Conservation (phyloP, 1,284 basidiomycete genomes). For the Ustilago trichophora region DNA sequence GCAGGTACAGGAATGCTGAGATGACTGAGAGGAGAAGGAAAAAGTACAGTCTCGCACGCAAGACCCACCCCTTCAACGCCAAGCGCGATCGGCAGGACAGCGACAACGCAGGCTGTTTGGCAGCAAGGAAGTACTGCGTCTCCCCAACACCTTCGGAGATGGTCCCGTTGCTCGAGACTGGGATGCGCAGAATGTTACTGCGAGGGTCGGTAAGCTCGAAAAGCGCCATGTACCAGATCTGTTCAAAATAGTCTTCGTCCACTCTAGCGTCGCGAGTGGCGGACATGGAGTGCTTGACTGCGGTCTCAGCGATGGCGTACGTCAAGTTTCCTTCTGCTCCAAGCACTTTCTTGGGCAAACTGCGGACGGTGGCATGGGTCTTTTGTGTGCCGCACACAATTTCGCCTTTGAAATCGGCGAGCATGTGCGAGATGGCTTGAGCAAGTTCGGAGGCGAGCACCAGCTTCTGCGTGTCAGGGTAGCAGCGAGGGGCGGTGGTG, state of each 20-base stretch:
- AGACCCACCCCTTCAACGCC: slow-evolving; percentile 37
- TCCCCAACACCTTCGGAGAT: slow-evolving; percentile 3
- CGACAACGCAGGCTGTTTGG: slow-evolving; percentile 30
- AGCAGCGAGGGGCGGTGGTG: slow-evolving; percentile 37
- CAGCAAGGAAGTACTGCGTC: slow-evolving; percentile 26
- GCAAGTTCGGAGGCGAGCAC: slow-evolving; percentile 58
- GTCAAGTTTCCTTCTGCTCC: slow-evolving; percentile 28
- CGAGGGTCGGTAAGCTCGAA: slow-evolving; percentile 50
- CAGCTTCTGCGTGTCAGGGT: slow-evolving; percentile 62
- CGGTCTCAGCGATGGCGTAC: slow-evolving; percentile 23
- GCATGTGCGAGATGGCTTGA: slow-evolving; percentile 39
- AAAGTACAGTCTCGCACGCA: slow-evolving; percentile 33
- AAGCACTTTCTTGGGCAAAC: slow-evolving; percentile 16
- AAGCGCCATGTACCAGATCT: slow-evolving; percentile 60
- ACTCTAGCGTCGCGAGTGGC: slow-evolving; percentile 24
- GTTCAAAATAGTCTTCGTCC: slow-evolving; percentile 49
- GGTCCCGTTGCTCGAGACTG: slow-evolving; percentile 7
- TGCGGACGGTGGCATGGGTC: slow-evolving; percentile 30
- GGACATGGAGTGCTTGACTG: slow-evolving; percentile 42
- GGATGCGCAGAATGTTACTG: slow-evolving; percentile 32
- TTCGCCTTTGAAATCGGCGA: slow-evolving; percentile 56
- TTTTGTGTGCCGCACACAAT: slow-evolving; percentile 51
- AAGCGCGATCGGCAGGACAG: slow-evolving; percentile 37
- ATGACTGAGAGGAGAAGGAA: slow-evolving; percentile 7
- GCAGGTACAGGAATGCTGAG: slow-evolving; percentile 11